Conservation (phyloP, 441 rosid species). For the Gossypium davidsonii region DNA sequence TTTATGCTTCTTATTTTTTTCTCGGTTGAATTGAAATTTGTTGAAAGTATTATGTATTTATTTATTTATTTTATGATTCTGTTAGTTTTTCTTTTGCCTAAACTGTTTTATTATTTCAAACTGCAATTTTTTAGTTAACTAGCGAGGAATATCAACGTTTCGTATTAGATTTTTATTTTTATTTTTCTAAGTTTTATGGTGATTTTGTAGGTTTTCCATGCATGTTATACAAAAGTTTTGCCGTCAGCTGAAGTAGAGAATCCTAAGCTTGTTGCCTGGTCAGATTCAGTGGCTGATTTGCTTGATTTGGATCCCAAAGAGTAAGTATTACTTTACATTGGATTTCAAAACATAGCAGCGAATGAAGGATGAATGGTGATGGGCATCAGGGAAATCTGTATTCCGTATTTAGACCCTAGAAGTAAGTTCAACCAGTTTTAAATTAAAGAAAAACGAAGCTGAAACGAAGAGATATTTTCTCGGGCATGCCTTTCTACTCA, state of each 20-base stretch:
- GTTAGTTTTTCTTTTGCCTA: not conserved
- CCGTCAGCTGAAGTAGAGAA: conserved; percentile 83
- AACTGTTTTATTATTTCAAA: not conserved
- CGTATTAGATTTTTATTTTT: not conserved
- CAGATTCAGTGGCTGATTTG: conserved; percentile 70
- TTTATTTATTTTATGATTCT: not conserved
- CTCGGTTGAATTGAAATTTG: not conserved
- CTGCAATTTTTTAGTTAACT: not conserved
- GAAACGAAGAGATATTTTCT: no score
- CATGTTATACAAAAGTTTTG: conserved; percentile 80
- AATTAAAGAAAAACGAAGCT: not conserved
- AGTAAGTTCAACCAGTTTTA: not conserved
- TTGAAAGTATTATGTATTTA: not conserved
- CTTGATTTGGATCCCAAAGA: conserved; percentile 86
- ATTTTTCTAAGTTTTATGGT: not conserved
- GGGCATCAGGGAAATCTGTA: not conserved
- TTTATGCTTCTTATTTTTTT: not conserved
- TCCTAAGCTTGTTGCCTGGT: conserved; percentile 94
- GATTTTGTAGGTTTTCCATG: conserved; percentile 60
- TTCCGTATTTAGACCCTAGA: not conserved
- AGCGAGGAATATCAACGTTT: not conserved
- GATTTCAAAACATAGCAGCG: not conserved
- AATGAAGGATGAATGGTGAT: not conserved
- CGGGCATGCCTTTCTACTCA: no score
- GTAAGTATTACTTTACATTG: conserved; percentile 37